Evolutionary conservation across 129 eudicot species (phyloP).

Genomic region (Escallonia herrerae): DNA sequence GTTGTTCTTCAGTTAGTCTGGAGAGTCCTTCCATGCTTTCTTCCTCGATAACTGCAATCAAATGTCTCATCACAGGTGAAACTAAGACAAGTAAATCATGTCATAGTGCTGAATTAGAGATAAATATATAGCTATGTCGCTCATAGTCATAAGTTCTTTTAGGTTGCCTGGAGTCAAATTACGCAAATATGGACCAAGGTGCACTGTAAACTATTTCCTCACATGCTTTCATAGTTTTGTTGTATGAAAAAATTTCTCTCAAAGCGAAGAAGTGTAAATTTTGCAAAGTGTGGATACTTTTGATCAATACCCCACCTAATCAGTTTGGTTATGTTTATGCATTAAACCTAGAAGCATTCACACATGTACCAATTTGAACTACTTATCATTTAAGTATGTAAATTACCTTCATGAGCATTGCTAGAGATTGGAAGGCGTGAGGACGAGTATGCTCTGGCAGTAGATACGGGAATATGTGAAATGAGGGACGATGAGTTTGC

Average conservation of each 20-base stretch:
- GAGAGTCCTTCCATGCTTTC: conserved; percentile 38
- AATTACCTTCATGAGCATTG: conserved; percentile 40
- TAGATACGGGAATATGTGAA: background rate
- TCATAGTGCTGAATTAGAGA: background rate
- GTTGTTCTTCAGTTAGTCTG: conserved; percentile 38
- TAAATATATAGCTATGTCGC: background rate
- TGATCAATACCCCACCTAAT: background rate
- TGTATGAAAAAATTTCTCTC: background rate
- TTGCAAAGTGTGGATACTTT: background rate
- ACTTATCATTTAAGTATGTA: too few relatives aligned
- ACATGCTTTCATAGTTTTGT: background rate
- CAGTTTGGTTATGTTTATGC: too few relatives aligned
- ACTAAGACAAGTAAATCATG: background rate
- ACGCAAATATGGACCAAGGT: background rate
- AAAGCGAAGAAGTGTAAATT: background rate
- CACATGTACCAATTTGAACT: too few relatives aligned
- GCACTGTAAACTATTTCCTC: background rate
- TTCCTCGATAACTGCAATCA: conserved; percentile 10
- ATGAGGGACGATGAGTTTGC: background rate
- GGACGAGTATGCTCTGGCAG: conserved; percentile 7
- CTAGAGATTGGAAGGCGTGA: conserved; percentile 26
- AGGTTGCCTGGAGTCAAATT: background rate
- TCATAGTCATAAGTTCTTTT: background rate
- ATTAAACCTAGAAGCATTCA: too few relatives aligned
- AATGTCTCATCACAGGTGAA: background rate